A percentile compares a stretch with the other conserved stretches of the same genome.
Conservation (phyloP, 495 filamentous ascomycete genomes). For the Aspergillus campestris region DNA sequence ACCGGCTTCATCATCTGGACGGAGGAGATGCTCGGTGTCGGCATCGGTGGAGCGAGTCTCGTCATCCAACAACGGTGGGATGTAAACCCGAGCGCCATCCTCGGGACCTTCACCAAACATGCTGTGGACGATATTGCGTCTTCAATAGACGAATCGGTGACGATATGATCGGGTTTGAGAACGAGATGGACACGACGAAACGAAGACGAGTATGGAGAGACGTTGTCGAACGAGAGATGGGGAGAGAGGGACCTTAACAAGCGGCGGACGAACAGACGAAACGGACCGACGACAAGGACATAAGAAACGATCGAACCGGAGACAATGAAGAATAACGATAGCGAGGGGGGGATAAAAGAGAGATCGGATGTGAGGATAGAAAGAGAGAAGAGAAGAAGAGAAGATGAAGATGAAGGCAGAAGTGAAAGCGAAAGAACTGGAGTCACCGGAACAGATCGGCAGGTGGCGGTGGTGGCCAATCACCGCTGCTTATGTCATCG, state of each 20-base stretch:
- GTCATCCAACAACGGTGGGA: slow-evolving; percentile 28
- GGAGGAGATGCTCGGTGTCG: slow-evolving; percentile 30
- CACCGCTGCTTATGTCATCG: slow-evolving; percentile 13
- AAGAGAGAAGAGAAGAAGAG: slow-evolving; percentile 7
- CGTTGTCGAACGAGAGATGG: slow-evolving; percentile 3
- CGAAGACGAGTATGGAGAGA: neutral
- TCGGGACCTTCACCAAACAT: slow-evolving; percentile 33
- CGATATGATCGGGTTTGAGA: slow-evolving; percentile 3
- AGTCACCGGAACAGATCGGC: slow-evolving; percentile 9
- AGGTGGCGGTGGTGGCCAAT: slow-evolving; percentile 9
- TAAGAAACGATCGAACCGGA: too few species aligned
- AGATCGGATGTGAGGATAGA: neutral
- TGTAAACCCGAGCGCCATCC: slow-evolving; percentile 26
- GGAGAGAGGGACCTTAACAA: neutral
- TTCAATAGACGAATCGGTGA: neutral
- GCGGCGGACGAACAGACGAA: slow-evolving; percentile 7
- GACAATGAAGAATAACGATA: neutral
- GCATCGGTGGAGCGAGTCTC: slow-evolving; percentile 32
- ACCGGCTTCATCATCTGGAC: slow-evolving; percentile 30
- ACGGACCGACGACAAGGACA: slow-evolving; percentile 1
- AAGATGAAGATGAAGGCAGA: slow-evolving; percentile 5
- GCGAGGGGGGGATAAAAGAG: neutral
- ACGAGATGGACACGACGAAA: slow-evolving; percentile 1
- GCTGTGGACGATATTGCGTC: neutral
- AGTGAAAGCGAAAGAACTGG: slow-evolving; percentile 9